Evolutionary conservation across 192 early-diverging fungal genomes (phyloP).

Genomic region (Coemansia sp.): DNA sequence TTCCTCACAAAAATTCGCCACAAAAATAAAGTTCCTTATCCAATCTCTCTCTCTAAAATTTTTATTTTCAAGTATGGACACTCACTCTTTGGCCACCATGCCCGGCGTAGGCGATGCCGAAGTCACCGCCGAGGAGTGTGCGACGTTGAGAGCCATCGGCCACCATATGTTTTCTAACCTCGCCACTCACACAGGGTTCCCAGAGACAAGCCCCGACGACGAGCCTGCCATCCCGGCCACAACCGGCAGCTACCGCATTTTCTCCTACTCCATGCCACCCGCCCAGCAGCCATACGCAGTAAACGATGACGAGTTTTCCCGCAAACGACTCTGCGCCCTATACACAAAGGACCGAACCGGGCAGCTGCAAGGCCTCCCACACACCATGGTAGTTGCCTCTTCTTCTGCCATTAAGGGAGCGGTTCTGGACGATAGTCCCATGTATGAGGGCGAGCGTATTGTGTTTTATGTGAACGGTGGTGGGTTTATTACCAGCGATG

Average conservation of each 20-base stretch:
- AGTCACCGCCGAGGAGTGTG: conserved; percentile 6
- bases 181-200: background rate
- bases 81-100: background rate
- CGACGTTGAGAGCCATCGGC: background rate
- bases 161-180: background rate
- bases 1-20: too few relatives aligned
- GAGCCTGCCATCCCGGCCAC: conserved; percentile 4
- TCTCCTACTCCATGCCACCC: conserved; percentile 6
- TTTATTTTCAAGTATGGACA: background rate
- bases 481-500: conserved; percentile 17
- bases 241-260: background rate
- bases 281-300: conserved; percentile 14
- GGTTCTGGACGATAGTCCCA: background rate
- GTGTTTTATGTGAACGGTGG: conserved; percentile 18
- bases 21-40: background rate
- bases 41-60: background rate
- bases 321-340: background rate
- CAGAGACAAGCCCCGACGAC: background rate
- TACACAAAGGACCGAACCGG: conserved; percentile 5
- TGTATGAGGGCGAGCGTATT: conserved; percentile 7
- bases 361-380: background rate
- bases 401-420: background rate
- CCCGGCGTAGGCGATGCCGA: conserved; percentile 19
- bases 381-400: conserved; percentile 17
- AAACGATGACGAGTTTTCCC: background rate